Percentiles rank a stretch among this genome's conserved stretches.
These are phyloP conservation scores for Lanzia echinophila DNA, from an alignment of 2,329 filamentous ascomycete genomes.

Conservation along the genomic window DNA sequence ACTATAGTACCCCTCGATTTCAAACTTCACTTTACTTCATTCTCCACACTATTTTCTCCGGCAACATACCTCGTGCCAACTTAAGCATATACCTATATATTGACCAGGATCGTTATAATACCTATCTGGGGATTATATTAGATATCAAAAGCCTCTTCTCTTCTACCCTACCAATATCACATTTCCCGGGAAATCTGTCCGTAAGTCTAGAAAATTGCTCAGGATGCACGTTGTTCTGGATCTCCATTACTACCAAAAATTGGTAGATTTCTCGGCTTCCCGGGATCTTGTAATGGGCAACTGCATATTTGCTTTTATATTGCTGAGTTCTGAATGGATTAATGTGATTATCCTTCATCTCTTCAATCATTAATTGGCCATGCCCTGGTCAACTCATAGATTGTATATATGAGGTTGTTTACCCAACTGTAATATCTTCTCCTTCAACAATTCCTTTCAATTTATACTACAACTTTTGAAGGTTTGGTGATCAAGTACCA, in stretches of 20 bases:
- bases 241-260: slow-evolving; percentile 4
- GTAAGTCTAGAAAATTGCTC: background rate
- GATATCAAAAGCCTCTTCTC: slow-evolving; percentile 2
- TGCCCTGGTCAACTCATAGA: too few species aligned
- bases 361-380: background rate
- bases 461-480: background rate
- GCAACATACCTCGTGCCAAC: slow-evolving; percentile 6
- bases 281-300: background rate
- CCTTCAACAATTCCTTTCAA: background rate
- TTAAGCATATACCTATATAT: background rate
- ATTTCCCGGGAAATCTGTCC: slow-evolving; percentile 13
- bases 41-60: slow-evolving; percentile 3
- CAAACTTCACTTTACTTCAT: too few species aligned
- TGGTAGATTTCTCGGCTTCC: background rate
- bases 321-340: background rate
- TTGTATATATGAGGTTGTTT: background rate
- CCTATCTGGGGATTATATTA: slow-evolving; percentile 16
- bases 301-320: background rate
- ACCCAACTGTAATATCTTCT: background rate
- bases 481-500: slow-evolving; percentile 13
- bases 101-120: slow-evolving; percentile 6
- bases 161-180: slow-evolving; percentile 9
- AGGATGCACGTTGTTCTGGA: background rate
- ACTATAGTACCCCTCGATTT: background rate
- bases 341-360: background rate